Percentiles rank a stretch among this genome's conserved stretches.
Evolutionary conservation across 495 filamentous ascomycete genomes (phyloP).

Genomic region (Aspergillus leporis): DNA sequence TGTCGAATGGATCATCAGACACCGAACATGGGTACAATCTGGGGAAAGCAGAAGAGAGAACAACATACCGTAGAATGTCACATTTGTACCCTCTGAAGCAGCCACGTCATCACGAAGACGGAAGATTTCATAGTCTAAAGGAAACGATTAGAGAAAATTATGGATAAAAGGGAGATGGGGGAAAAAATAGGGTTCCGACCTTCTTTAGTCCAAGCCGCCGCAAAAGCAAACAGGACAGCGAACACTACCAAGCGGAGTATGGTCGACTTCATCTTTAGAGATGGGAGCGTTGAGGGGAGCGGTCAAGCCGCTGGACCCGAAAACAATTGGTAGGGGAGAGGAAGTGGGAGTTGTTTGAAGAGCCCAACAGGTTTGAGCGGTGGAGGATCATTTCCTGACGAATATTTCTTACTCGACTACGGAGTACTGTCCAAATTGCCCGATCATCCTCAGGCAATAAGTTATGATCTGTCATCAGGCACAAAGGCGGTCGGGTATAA

Average conservation of each 20-base stretch:
- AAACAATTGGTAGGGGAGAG: constrained; percentile 4
- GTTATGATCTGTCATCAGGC: constrained; percentile 20
- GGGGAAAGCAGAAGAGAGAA: not conserved
- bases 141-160: constrained; percentile 8
- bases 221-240: constrained; percentile 55
- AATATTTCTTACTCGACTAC: not conserved
- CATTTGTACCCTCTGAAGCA: constrained; percentile 70
- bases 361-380: constrained; percentile 6
- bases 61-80: constrained; percentile 82
- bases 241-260: constrained; percentile 35
- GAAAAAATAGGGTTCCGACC: constrained; percentile 48
- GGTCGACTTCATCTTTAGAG: constrained; percentile 38
- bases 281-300: constrained; percentile 20
- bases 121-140: constrained; percentile 94
- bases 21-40: not conserved
- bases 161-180: not conserved
- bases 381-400: not conserved
- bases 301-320: constrained; percentile 29
- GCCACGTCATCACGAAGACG: constrained; percentile 83
- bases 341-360: constrained; percentile 9
- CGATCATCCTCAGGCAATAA: constrained; percentile 1
- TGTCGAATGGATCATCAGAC: constrained; percentile 18
- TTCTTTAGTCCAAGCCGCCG: constrained; percentile 81
- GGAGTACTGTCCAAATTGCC: not conserved
- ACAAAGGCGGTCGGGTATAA: constrained; percentile 8